Evolutionary conservation across 164 flowering plant genomes (phyloP).

Genomic region (Vitis riparia): DNA sequence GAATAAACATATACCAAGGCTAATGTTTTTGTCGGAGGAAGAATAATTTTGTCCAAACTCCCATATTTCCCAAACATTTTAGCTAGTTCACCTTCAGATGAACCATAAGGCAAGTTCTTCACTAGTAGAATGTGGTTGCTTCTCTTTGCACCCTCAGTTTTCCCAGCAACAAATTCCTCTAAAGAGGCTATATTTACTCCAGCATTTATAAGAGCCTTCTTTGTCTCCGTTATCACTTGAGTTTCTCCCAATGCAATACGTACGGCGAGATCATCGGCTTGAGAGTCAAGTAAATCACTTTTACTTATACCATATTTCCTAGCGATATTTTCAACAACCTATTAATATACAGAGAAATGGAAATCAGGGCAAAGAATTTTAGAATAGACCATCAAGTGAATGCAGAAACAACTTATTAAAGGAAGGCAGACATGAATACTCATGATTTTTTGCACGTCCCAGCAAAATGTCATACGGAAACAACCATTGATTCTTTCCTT

Average conservation of each 20-base stretch:
- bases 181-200: conserved; percentile 75
- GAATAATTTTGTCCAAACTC: conserved; percentile 76
- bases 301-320: conserved; percentile 83
- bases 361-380: not conserved
- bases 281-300: conserved; percentile 78
- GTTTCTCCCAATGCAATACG: conserved; percentile 93
- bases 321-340: conserved; percentile 93
- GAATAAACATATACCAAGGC: conserved; percentile 64
- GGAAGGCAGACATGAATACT: not conserved
- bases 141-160: conserved; percentile 58
- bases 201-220: conserved; percentile 70
- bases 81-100: conserved; percentile 75
- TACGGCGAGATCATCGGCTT: conserved; percentile 88
- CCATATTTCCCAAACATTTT: conserved; percentile 88
- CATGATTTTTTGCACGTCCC: no score
- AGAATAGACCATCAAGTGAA: not conserved
- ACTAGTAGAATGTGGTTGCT: conserved; percentile 84
- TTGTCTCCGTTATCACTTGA: conserved; percentile 86
- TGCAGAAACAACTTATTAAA: not conserved
- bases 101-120: conserved; percentile 92
- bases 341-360: conserved; percentile 5
- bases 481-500: no score
- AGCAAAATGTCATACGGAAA: no score
- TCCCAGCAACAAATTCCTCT: conserved; percentile 72
- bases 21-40: conserved; percentile 85